These are phyloP conservation scores for Hemisphaericaspora xylanilytica DNA, from an alignment of 1,139 yeast species.

Conservation along the genomic window DNA sequence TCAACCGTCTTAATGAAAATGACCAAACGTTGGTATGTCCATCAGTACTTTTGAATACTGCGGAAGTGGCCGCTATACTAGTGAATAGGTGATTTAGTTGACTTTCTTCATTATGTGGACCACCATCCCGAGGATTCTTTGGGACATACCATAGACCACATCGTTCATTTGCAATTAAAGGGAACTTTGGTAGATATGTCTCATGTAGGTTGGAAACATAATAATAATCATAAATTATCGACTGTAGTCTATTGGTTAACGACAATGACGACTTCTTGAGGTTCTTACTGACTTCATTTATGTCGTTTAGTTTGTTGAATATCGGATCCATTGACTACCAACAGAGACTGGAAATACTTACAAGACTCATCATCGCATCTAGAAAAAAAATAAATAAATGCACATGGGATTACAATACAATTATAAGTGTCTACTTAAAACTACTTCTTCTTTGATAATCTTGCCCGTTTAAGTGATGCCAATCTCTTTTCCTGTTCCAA, in stretches of 20 bases:
- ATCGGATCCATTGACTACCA: slow-evolving; percentile 9
- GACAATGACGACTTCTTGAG: slow-evolving; percentile 55
- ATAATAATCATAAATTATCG: slow-evolving; percentile 60
- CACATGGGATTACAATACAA: too few relatives aligned
- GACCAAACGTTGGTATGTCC: slow-evolving; percentile 84
- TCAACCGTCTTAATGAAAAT: slow-evolving; percentile 69
- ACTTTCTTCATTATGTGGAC: background rate
- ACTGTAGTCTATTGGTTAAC: slow-evolving; percentile 62
- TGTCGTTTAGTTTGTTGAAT: slow-evolving; percentile 15
- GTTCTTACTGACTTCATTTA: slow-evolving; percentile 31
- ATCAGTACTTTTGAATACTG: slow-evolving; percentile 87
- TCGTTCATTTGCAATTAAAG: slow-evolving; percentile 71
- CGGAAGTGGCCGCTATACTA: slow-evolving; percentile 27
- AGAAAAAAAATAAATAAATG: background rate
- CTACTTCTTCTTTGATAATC: slow-evolving; percentile 15
- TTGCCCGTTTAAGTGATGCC: slow-evolving; percentile 31
- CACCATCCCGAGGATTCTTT: slow-evolving; percentile 2
- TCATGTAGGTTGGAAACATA: slow-evolving; percentile 23
- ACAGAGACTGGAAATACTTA: too few relatives aligned
- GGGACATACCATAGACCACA: slow-evolving; percentile 87
- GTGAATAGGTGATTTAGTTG: background rate
- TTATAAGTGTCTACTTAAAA: background rate
- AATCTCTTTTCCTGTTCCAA: slow-evolving; percentile 53
- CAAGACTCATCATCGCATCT: background rate
- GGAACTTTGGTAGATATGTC: slow-evolving; percentile 19